Base-by-base conservation (phyloP, 2,329 filamentous ascomycete genomes). In the Monilinia polystroma region DNA sequence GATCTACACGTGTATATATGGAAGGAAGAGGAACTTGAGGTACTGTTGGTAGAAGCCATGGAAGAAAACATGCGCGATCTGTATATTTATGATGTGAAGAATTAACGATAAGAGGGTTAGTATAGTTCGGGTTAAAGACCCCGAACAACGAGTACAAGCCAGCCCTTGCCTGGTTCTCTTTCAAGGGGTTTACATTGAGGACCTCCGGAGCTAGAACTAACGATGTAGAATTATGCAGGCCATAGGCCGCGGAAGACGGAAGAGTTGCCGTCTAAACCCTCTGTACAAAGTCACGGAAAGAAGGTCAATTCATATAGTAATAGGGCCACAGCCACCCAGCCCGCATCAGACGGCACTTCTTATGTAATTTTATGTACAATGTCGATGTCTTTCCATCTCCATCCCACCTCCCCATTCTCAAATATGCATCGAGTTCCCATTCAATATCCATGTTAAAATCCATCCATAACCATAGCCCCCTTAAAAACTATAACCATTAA, bases 291-390 rank as follows among this genome's bases (percentile, higher is more conserved):
- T 51, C 51, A 51, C 29, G 58, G 58, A 51, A 62, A 49, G 29
- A 60, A 51, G 32, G n/a, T 41, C 32, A 62, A 62, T 62, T 51
- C 58, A 62, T 26, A 51, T 51, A 62, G 58, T 62, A 62, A 62
- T 26, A 4, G n/a, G 58, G 58, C 14, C 8, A 52, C 47, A 62
- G 2, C 58, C 45, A 62, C 14, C 12, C 23, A 35, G 45, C 32
- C 45, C 58, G 58, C n/a, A 38, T 47, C 41, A 38, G 43, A 51
- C 29, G 54, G 53, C 35, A 47, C 41, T 51, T 59, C 54, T 29
- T 58, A 47, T 49, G 54, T 45, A 49, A 65, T 49, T 58, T 16
- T 65, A 65, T 65, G 54, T 59, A 65, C 54, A 65, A 38, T 23
- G 58, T 62, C 58, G 23, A 51, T 51, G 58, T 60, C 45, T 60